Percentiles rank a stretch among this genome's conserved stretches.
phyloP scores from a whole-genome alignment of 176 grass and related monocot genomes.

The Oropetium thomaeum region DNA sequence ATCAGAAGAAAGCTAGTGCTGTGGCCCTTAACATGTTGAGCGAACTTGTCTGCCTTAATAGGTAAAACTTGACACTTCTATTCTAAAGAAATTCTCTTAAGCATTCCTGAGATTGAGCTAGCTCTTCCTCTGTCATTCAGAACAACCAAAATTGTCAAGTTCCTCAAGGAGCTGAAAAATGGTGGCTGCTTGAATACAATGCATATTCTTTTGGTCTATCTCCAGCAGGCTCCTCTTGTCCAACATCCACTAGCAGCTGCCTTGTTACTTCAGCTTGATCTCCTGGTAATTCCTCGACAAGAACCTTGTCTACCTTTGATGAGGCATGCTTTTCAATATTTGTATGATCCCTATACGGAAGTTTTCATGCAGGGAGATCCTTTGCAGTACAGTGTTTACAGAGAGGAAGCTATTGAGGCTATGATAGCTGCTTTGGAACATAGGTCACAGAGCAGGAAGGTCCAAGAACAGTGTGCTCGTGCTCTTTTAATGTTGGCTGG shows the following conservation, averaged over 20 bases:
- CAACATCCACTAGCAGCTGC: conserved; percentile 82
- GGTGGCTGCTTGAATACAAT: conserved; percentile 75
- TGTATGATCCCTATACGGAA: conserved; percentile 26
- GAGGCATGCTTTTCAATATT: background rate
- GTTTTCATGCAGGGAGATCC: conserved; percentile 81
- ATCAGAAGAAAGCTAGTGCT: conserved; percentile 65
- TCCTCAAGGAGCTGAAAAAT: conserved; percentile 76
- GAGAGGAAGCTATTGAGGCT: conserved; percentile 85
- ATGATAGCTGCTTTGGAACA: conserved; percentile 62
- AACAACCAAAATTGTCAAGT: conserved; percentile 63
- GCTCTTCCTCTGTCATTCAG: conserved; percentile 47
- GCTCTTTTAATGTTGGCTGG: conserved; percentile 80
- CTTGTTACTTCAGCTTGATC: conserved; percentile 82
- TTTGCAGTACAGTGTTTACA: conserved; percentile 80
- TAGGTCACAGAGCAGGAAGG: conserved; percentile 56
- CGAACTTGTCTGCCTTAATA: conserved; percentile 85
- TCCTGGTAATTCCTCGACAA: conserved; percentile 62
- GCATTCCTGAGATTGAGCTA: conserved; percentile 15
- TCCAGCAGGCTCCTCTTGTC: conserved; percentile 74
- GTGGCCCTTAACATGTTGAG: conserved; percentile 72
- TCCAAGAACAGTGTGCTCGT: conserved; percentile 77
- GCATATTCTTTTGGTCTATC: conserved; percentile 92
- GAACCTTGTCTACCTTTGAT: conserved; percentile 5
- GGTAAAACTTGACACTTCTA: conserved; percentile 38
- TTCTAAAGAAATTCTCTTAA: conserved; percentile 3